Percentiles rank a stretch among this genome's conserved stretches.
These are phyloP conservation scores for Penicillium egyptiacum DNA, from an alignment of 495 filamentous ascomycete species.

Conservation along the genomic window DNA sequence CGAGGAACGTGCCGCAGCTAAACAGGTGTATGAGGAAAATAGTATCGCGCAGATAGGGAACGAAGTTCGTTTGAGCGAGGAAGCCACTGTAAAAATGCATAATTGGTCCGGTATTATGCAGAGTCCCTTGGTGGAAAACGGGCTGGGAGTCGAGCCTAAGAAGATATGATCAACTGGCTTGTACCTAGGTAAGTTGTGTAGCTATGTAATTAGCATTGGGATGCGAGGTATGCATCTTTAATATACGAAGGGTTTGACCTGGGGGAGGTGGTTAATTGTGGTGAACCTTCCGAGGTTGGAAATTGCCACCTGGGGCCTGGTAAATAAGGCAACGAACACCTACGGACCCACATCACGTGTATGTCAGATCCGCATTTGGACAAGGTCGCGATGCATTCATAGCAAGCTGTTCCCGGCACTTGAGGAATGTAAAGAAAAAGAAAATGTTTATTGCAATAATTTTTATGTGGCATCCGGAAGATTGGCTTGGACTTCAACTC, in stretches of 20 bases:
- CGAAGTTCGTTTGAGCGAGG: neutral
- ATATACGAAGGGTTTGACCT: too few species aligned
- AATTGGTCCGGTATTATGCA: neutral
- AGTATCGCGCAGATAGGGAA: neutral
- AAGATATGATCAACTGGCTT: too few species aligned
- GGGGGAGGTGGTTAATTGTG: too few species aligned
- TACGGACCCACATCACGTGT: conserved; percentile 1
- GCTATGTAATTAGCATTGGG: too few species aligned
- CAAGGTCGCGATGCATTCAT: neutral
- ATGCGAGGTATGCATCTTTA: too few species aligned
- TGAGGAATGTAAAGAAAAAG: neutral
- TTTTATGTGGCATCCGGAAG: neutral
- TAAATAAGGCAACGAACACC: neutral
- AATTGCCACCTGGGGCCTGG: neutral
- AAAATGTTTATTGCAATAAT: neutral
- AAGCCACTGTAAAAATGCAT: neutral
- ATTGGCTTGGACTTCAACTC: neutral
- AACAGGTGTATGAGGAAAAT: neutral
- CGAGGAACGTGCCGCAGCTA: neutral
- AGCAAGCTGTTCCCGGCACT: neutral
- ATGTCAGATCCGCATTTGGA: neutral
- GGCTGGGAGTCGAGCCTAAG: too few species aligned
- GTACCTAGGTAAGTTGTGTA: too few species aligned
- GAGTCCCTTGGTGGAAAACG: neutral
- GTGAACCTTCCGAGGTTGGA: too few species aligned